Evolutionary conservation across 2,329 filamentous ascomycete species (phyloP), one percentile per base, ranked within the genome.

Genomic region (Penicillium polonicum): DNA sequence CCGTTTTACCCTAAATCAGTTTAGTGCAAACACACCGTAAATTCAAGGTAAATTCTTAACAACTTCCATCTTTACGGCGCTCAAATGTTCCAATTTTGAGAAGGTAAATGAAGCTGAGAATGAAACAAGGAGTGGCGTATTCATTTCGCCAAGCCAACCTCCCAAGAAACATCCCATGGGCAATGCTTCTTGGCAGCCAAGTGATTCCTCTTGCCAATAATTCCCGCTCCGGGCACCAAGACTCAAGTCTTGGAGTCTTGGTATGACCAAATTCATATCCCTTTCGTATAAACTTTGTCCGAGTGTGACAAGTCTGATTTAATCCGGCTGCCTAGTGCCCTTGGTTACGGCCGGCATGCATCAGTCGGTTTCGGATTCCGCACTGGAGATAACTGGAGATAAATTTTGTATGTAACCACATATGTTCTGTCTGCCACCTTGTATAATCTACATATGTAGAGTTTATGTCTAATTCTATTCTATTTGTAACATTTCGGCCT

Each of bases 151-250:
- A 67, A 67, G 65, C 45, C 48, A 56, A 46, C 36, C 17, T 44
- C 23, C 38, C 41, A 52, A 52, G 35, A 60, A 55, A 55, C 49
- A 50, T 51, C 46, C 53, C 31, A 59, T 59, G 63, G 44, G 59
- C 60, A 21, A 57, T 60, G 38, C 56, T 49, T 66, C 65, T 67
- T 67, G 64, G 65, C 65, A 66, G 65, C 65, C 65, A 67, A 67
- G 65, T 60, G 42, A 61, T 65, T 62, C 64, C 65, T 66, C 62
- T 60, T 63, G 62, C 63, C 63, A 65, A 57, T 57, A 57, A 64
- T 59, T 67, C 62, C 65, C 65, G 65, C 65, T 64, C 65, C 64
- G 65, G 57, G 45, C 27, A 58, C 60, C 58, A 60, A 57, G 55
- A 55, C 25, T 48, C 25, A 19, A 38, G 46, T 49, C 51, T 59